Base-by-base conservation (phyloP, 495 filamentous ascomycete species). In the Aspergillus kassunensis region DNA sequence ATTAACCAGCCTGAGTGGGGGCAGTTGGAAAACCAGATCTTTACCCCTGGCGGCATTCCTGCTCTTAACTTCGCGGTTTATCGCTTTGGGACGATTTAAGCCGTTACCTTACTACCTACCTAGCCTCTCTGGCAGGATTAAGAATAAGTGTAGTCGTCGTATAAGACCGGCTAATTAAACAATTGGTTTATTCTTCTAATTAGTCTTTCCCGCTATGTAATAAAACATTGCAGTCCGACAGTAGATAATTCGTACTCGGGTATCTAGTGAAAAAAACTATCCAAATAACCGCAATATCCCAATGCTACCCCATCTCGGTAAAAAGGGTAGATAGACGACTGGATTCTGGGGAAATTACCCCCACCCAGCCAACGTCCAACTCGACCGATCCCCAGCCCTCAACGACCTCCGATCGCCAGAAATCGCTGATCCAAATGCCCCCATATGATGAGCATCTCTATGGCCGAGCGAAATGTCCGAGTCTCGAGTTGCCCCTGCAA, bases 1-100 rank as follows among this genome's bases (percentile, higher is more conserved):
- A 88, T 92, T 69, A 91, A 91, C 65, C 72, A 90, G 50, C 88
- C 87, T 7, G 72, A 87, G 64, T 92, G 88, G 88, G 83, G 81
- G 11, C 78, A 86, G 52, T 55, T 67, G 20, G 43, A 58, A 2
- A 64, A 79, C 68, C 82, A 87, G 67, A 74, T 89, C 60, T 85
- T 71, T 59, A 72, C 70, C n/a, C 83, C 85, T n/a, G 77, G 75
- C 20, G 78, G 75, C 29, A 77, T 75, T 39, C 83, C 82, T 18
- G 80, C 80, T 59, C 70, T 86, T 12, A 78, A 87, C 62, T 78
- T 80, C 63, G 84, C 84, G 8, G 84, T 81, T 41, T 87, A 88
- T 65, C 63, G 73, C 57, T 88, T 88, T 53, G 68, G 69, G 33
- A 75, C 65, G 12, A 27, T 48, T 31, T 65, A 55, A 42, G n/a